Evolutionary conservation across 225 moss, liverwort and hornwort species (phyloP).

Genomic region (Physcomitrium patens): DNA sequence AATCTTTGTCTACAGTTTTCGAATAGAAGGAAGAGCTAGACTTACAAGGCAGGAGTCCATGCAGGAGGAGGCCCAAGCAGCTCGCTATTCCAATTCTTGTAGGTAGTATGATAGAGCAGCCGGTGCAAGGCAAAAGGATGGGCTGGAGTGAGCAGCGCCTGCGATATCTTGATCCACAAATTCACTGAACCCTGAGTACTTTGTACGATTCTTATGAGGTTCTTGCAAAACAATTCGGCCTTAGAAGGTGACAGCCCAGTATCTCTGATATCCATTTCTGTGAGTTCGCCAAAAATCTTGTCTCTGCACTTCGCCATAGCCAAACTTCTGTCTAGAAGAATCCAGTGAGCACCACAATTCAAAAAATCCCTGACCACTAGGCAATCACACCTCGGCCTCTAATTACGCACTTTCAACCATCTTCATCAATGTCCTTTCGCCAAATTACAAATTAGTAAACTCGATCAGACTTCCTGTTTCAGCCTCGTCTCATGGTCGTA

Average conservation of each 20-base stretch:
- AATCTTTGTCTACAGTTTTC: not conserved
- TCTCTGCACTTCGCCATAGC: slow-evolving; percentile 50
- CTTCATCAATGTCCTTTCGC: not conserved
- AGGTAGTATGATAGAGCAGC: slow-evolving; percentile 68
- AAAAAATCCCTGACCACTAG: not conserved
- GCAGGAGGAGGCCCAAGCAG: slow-evolving; percentile 77
- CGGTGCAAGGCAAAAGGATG: slow-evolving; percentile 69
- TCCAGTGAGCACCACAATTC: slow-evolving; percentile 18
- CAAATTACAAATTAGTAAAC: not conserved
- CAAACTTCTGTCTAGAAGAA: not conserved
- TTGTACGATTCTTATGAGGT: slow-evolving; percentile 17
- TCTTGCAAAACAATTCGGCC: slow-evolving; percentile 23
- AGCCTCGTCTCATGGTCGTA: not conserved
- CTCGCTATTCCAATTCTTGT: slow-evolving; percentile 57
- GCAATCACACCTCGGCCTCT: not conserved
- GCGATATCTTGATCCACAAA: slow-evolving; percentile 68
- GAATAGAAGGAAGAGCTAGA: not conserved
- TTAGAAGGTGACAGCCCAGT: slow-evolving; percentile 30
- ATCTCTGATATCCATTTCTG: slow-evolving; percentile 37
- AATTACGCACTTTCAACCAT: not conserved
- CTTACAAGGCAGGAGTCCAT: slow-evolving; percentile 83
- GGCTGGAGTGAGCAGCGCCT: slow-evolving; percentile 57
- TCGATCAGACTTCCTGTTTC: not conserved
- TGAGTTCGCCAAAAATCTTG: slow-evolving; percentile 40
- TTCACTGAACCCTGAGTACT: slow-evolving; percentile 14